Evolutionary conservation across 257 asterid genomes (phyloP), one percentile per base, ranked within the genome.

Genomic region (Osmanthus fragrans): DNA sequence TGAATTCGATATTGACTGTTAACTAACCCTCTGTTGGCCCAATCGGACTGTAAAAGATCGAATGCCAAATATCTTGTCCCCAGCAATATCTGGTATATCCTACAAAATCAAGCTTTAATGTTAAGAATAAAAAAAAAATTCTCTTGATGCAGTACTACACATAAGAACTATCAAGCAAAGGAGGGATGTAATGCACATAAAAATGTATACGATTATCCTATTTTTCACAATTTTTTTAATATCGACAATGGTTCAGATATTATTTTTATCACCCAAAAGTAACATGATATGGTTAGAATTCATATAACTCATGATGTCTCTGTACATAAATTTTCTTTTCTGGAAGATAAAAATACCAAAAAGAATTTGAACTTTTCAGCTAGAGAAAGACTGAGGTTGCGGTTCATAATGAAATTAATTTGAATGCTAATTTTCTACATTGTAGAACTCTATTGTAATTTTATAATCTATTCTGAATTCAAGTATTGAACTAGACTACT

Each of bases 41-140:
- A 94, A 69, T 71, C 97, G 89, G 42, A 94, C 98, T 3, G 97
- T 92, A 79, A 94, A 92, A 72, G 98, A 94, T 77, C 79, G 92
- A 75, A 94, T 92, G 56, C 98, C 98, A 66, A 70, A 94, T 76
- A 90, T 88, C 87, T 85, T 89, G 90, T 94, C 98, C 64, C 98
- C 98, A 54, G 85, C 94, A 77, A 94, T 92, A 89, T 94, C 98
- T 54, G 97, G 98, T 76, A 92, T 94, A 84, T 94, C 98, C 97
- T 94, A 75, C 84, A 85, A 79, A 75, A 81, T 27, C 42, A 79
- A 51, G 68, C 40, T 19, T 51, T 54, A 70, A 37, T 79, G 77
- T 78, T 66, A 73, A 21, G 30, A 12, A 40, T 33, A 2, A 71
- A 40, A 32, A 4, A 23, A 65, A n/a, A n/a, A n/a, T n/a, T 74